Base-by-base conservation (phyloP, 2,329 filamentous ascomycete genomes). In the Sarocladiaceae sp. region DNA sequence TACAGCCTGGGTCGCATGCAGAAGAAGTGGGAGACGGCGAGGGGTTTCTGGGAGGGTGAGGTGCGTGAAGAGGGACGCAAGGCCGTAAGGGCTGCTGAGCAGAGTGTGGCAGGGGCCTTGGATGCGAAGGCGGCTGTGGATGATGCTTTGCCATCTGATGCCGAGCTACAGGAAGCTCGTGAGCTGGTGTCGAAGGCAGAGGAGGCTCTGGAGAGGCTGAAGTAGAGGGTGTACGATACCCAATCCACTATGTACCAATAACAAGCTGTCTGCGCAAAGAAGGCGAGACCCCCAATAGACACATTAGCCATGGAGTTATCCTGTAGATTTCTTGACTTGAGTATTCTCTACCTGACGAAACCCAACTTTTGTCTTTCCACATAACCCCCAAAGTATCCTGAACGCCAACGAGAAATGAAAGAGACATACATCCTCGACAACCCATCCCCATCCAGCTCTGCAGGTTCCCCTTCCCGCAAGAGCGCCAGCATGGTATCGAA, bases 61-160 rank as follows among this genome's bases (percentile, higher is more conserved):
- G 78, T 83, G n/a, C 69, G 78, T 31, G 80, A 83, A 50, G 79
- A 83, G 47, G 80, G 80, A 1, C 72, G 80, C 52, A 82, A 81
- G 59, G 76, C 78, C 4, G 70, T 83, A 6, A 64, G 75, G 45
- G 73, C 66, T 4, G 71, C 74, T 2, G 80, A 83, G 57, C 62
- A 67, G 34, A 74, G 70, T 39, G 64, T 82, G 20, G 67, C 61
- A 0, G 60, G 68, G 9, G 68, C 73, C 16, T 56, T 83, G 13
- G 64, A 65, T 13, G 55, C 55, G 4, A 47, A 49, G 16, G 12
- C 24, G 23, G 21, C 7, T 24, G 29, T 10, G 18, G 50, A 51
- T 16, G 50, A 54, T 27, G 21, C 21, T 6, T 41, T 24, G 4
- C 13, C 23, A 4, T 4, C 37, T 18, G 4, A n/a, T 19, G 24